These are phyloP conservation scores for Tilletia indica DNA, from an alignment of 1,284 basidiomycete genomes.

Conservation along the genomic window DNA sequence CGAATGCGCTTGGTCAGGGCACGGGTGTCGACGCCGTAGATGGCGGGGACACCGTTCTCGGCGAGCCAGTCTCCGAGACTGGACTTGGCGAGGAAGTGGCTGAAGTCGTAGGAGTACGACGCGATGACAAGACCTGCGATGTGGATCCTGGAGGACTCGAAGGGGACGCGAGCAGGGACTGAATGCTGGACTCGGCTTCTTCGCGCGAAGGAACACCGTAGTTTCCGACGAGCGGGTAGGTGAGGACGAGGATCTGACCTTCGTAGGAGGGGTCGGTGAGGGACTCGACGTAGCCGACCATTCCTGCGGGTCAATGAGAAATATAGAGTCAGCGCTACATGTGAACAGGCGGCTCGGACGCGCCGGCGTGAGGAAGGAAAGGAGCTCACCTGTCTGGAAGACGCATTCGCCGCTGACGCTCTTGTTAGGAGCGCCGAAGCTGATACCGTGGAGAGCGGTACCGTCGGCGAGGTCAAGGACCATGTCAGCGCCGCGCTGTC, in stretches of 20 bases:
- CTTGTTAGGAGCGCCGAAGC: slow-evolving; percentile 87
- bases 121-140: slow-evolving; percentile 87
- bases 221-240: slow-evolving; percentile 94
- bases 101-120: slow-evolving; percentile 85
- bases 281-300: slow-evolving; percentile 99
- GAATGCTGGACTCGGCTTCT: slow-evolving; percentile 55
- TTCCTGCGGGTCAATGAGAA: slow-evolving; percentile 30
- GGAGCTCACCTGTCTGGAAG: slow-evolving; percentile 88
- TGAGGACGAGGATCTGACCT: slow-evolving; percentile 94
- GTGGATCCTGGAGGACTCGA: slow-evolving; percentile 94
- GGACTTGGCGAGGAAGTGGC: slow-evolving; percentile 87
- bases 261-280: slow-evolving; percentile 98
- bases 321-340: too few relatives aligned
- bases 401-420: slow-evolving; percentile 97
- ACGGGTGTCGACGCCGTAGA: slow-evolving; percentile 95
- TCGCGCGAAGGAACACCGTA: slow-evolving; percentile 90
- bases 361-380: slow-evolving; percentile 17
- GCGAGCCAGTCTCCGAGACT: slow-evolving; percentile 90
- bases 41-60: slow-evolving; percentile 89
- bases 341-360: neutral
- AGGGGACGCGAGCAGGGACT: slow-evolving; percentile 61
- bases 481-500: slow-evolving; percentile 54
- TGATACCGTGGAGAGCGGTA: slow-evolving; percentile 80
- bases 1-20: slow-evolving; percentile 94
- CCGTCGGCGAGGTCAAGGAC: slow-evolving; percentile 91